Conservation (phyloP, 176 grass and related monocot genomes). For the Poa pratensis region DNA sequence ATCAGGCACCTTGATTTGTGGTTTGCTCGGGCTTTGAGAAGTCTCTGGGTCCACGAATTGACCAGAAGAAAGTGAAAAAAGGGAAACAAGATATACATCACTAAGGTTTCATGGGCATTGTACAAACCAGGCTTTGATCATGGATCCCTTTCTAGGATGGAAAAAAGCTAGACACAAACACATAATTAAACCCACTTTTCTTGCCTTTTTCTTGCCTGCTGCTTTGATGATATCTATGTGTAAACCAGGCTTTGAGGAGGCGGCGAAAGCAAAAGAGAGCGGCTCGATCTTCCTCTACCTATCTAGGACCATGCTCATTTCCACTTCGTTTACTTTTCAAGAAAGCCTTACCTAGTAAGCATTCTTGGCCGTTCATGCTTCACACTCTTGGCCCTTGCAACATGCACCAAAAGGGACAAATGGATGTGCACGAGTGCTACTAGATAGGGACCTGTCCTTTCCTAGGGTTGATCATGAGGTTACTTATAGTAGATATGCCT, state of each 20-base stretch:
- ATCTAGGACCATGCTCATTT: constrained; percentile 33
- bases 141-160: constrained; percentile 24
- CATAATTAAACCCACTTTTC: constrained; percentile 39
- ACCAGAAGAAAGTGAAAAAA: background rate
- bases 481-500: constrained; percentile 9
- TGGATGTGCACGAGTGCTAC: constrained; percentile 35
- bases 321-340: constrained; percentile 47
- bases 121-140: constrained; percentile 30
- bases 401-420: constrained; percentile 23
- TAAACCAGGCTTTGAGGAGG: constrained; percentile 56
- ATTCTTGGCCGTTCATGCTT: constrained; percentile 32
- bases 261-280: constrained; percentile 57
- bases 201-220: constrained; percentile 23
- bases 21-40: too few species aligned
- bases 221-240: constrained; percentile 57
- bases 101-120: constrained; percentile 25
- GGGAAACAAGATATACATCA: background rate
- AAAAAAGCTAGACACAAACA: constrained; percentile 47
- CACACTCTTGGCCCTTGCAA: constrained; percentile 27
- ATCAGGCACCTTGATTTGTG: too few species aligned
- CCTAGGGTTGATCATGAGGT: constrained; percentile 26
- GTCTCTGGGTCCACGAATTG: too few species aligned
- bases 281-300: constrained; percentile 30
- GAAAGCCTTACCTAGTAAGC: constrained; percentile 2
- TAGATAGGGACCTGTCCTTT: constrained; percentile 9